phyloP scores from a whole-genome alignment of 1,284 basidiomycete species.

The Ganoderma lucidum region DNA sequence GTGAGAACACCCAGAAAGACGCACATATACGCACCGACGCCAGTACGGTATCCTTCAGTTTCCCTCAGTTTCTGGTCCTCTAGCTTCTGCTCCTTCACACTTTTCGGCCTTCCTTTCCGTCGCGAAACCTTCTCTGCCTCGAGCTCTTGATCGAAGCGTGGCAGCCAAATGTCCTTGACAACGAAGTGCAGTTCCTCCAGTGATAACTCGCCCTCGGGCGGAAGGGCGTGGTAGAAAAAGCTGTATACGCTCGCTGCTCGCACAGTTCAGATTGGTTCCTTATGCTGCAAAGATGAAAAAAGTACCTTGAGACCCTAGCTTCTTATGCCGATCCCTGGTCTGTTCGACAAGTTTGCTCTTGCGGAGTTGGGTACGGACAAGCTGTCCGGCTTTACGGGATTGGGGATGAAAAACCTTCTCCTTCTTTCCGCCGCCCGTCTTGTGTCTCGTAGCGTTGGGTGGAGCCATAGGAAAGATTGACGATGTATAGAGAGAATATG shows the following conservation, averaged over 20 bases:
- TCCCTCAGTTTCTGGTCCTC: constrained; percentile 80
- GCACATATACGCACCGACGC: constrained; percentile 71
- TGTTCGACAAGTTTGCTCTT: constrained; percentile 74
- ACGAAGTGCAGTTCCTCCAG: constrained; percentile 76
- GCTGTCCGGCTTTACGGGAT: constrained; percentile 84
- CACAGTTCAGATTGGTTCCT: constrained; percentile 7
- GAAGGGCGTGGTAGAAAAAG: constrained; percentile 84
- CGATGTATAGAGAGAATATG: background rate
- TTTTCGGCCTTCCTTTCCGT: constrained; percentile 83
- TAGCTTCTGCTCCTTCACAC: constrained; percentile 71
- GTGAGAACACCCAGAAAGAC: constrained; percentile 5
- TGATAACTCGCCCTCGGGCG: constrained; percentile 67
- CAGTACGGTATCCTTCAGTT: constrained; percentile 79
- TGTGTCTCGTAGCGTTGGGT: constrained; percentile 35
- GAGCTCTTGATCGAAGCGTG: constrained; percentile 75
- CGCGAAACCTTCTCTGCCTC: constrained; percentile 68
- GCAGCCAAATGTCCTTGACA: constrained; percentile 76
- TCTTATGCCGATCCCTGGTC: constrained; percentile 62
- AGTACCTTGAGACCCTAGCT: constrained; percentile 62
- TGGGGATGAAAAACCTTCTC: constrained; percentile 84
- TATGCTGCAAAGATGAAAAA: constrained; percentile 17
- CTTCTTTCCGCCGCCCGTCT: constrained; percentile 53
- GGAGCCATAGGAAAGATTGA: constrained; percentile 38
- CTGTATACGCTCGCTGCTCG: constrained; percentile 73
- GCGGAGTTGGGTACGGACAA: constrained; percentile 75